These are phyloP conservation scores for Fusarium floridanum DNA, from an alignment of 2,329 filamentous ascomycete genomes.

Conservation along the genomic window DNA sequence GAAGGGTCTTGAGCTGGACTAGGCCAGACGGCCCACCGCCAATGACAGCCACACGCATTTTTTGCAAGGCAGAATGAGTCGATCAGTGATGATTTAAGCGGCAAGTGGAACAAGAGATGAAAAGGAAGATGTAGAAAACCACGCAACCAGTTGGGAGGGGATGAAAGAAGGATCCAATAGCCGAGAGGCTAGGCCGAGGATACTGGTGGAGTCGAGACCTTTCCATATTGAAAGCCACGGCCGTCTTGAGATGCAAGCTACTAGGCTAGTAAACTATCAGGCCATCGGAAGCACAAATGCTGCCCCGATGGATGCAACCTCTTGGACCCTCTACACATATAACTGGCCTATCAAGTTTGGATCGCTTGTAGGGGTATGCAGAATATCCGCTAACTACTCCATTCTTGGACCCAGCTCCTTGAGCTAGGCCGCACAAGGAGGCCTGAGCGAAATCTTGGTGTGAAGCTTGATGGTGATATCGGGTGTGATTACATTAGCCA, in stretches of 20 bases:
- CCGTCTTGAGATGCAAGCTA: background rate
- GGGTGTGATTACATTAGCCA: background rate
- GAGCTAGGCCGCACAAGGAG: background rate
- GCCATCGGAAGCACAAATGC: background rate
- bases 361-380: background rate
- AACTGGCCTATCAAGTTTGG: background rate
- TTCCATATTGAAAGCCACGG: background rate
- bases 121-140: background rate
- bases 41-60: slow-evolving; percentile 14
- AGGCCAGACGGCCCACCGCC: slow-evolving; percentile 10
- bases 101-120: background rate
- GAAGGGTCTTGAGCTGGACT: slow-evolving; percentile 10
- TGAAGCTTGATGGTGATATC: background rate
- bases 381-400: background rate
- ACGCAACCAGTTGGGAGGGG: background rate
- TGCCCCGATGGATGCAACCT: background rate
- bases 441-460: background rate
- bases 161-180: background rate
- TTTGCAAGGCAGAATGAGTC: background rate
- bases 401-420: background rate
- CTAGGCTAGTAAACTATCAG: background rate
- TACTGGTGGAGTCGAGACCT: background rate
- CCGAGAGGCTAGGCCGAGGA: background rate
- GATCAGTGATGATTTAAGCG: background rate
- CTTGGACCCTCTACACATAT: background rate